phyloP scores from a whole-genome alignment of 495 filamentous ascomycete genomes.

The Talaromyces thailandensis region DNA sequence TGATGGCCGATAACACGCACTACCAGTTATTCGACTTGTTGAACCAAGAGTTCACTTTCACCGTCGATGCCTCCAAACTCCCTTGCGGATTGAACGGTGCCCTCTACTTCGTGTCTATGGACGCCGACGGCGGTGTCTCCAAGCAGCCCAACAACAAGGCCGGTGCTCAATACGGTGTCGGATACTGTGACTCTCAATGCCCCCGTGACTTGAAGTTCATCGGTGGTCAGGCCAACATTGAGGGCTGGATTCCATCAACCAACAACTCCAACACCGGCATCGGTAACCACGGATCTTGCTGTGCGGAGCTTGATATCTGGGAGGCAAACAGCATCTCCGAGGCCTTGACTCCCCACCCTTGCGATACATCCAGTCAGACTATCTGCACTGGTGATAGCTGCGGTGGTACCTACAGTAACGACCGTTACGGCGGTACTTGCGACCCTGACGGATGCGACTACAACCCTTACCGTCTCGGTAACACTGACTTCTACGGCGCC shows the following conservation, averaged over 20 bases:
- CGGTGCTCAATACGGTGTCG: slow-evolving; percentile 64
- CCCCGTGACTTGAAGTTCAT: slow-evolving; percentile 59
- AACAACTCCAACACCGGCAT: slow-evolving; percentile 52
- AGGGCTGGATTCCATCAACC: slow-evolving; percentile 48
- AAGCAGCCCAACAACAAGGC: slow-evolving; percentile 49
- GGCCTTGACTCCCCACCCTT: slow-evolving; percentile 55
- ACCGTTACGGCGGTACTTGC: slow-evolving; percentile 48
- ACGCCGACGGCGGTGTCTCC: slow-evolving; percentile 48
- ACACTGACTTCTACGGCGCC: slow-evolving; percentile 52
- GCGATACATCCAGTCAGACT: slow-evolving; percentile 44
- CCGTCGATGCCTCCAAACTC: slow-evolving; percentile 55
- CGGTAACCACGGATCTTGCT: slow-evolving; percentile 57
- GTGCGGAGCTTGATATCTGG: slow-evolving; percentile 67
- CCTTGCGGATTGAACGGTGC: slow-evolving; percentile 68
- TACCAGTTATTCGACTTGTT: slow-evolving; percentile 54
- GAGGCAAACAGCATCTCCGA: slow-evolving; percentile 57
- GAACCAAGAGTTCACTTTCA: slow-evolving; percentile 59
- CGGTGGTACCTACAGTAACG: slow-evolving; percentile 35
- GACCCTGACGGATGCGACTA: slow-evolving; percentile 75
- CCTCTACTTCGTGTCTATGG: slow-evolving; percentile 60
- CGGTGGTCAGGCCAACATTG: slow-evolving; percentile 54
- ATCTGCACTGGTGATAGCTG: slow-evolving; percentile 50
- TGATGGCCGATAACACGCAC: slow-evolving; percentile 42
- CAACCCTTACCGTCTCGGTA: slow-evolving; percentile 64
- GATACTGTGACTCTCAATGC: slow-evolving; percentile 71